phyloP scores from a whole-genome alignment of 2,329 filamentous ascomycete species.

The Microascus cirrosus region DNA sequence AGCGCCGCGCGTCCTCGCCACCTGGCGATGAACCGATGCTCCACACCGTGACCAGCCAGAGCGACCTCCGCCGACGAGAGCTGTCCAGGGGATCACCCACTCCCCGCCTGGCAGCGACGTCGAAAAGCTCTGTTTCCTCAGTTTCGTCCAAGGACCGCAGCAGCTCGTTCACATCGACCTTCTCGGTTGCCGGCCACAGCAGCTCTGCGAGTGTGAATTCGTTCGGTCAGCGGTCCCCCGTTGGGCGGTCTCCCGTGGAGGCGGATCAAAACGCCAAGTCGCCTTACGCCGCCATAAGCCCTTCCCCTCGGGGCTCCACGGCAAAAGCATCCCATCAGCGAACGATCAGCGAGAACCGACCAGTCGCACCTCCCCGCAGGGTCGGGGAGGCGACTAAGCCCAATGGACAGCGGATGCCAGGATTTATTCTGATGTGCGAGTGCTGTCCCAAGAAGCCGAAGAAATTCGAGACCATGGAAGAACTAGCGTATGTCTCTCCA shows the following conservation, averaged over 20 bases:
- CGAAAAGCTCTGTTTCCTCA: constrained; percentile 33
- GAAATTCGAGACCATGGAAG: constrained; percentile 78
- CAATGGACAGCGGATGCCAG: constrained; percentile 35
- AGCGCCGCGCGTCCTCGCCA: constrained; percentile 45
- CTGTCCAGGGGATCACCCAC: constrained; percentile 40
- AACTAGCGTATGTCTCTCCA: constrained; percentile 63
- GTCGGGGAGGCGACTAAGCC: constrained; percentile 37
- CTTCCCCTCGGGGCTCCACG: constrained; percentile 36
- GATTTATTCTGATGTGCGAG: constrained; percentile 59
- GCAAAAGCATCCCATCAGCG: constrained; percentile 32
- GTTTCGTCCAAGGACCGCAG: constrained; percentile 31
- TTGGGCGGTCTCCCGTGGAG: constrained; percentile 27
- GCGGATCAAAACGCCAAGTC: background rate
- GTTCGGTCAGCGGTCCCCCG: constrained; percentile 34
- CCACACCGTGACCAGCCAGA: constrained; percentile 24
- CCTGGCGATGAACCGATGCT: constrained; percentile 32
- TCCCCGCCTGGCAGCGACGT: constrained; percentile 33
- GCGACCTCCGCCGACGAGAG: constrained; percentile 32
- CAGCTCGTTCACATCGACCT: constrained; percentile 34
- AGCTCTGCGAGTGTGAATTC: constrained; percentile 31
- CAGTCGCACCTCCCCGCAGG: constrained; percentile 37
- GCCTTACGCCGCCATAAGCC: constrained; percentile 24
- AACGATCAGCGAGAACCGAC: constrained; percentile 28
- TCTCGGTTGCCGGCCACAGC: constrained; percentile 26
- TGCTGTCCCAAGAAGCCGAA: constrained; percentile 97